These are phyloP conservation scores for Streptanthus diversifolius DNA, from an alignment of 345 rosid species.

Conservation along the genomic window DNA sequence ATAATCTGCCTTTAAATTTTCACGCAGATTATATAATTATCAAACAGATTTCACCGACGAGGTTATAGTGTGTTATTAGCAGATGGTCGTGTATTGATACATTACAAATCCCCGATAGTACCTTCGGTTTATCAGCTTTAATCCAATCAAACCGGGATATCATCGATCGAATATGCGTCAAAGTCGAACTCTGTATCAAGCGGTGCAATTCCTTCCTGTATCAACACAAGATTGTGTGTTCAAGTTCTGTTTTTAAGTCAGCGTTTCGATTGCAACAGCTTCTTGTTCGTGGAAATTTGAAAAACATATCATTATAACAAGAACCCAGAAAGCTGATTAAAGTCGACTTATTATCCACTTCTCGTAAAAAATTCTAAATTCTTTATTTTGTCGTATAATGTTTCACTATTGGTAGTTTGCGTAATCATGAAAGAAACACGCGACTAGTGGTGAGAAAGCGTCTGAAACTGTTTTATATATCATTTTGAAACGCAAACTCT, in stretches of 20 bases:
- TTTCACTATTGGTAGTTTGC: slow-evolving; percentile 1
- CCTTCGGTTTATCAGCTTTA: slow-evolving; percentile 3
- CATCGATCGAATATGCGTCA: slow-evolving; percentile 67
- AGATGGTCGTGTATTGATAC: slow-evolving; percentile 20
- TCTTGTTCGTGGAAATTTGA: background rate
- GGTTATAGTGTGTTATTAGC: background rate
- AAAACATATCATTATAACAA: background rate
- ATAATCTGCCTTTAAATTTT: slow-evolving; percentile 24
- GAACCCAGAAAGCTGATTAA: background rate
- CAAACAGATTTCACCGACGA: slow-evolving; percentile 13
- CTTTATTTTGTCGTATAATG: background rate
- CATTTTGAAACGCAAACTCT: slow-evolving; percentile 22
- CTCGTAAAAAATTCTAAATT: background rate
- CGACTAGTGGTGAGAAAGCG: slow-evolving; percentile 7
- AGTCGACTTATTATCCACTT: background rate
- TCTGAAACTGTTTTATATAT: slow-evolving; percentile 16
- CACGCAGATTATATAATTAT: slow-evolving; percentile 29
- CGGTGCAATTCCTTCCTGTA: slow-evolving; percentile 63
- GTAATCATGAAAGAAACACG: slow-evolving; percentile 7
- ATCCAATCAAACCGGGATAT: slow-evolving; percentile 54
- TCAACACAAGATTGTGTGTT: slow-evolving; percentile 34
- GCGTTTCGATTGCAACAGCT: background rate
- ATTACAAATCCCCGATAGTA: slow-evolving; percentile 22
- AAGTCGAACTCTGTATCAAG: slow-evolving; percentile 70
- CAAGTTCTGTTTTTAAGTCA: background rate